Conservation (phyloP, 2,329 filamentous ascomycete genomes). For the Apiospora kogelbergensis region DNA sequence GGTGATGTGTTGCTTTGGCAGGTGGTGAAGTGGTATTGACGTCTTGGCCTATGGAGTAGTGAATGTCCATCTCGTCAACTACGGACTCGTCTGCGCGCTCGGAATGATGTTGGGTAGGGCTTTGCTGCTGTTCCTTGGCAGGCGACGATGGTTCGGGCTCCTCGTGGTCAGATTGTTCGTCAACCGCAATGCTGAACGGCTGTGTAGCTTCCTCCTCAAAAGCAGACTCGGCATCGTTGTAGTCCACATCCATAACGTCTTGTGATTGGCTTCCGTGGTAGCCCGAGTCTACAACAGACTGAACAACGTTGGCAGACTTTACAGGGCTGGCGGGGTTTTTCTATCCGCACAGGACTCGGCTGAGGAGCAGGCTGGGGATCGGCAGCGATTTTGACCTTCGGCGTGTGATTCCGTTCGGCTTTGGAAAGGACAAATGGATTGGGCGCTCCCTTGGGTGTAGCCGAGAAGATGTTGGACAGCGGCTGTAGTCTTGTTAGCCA, state of each 20-base stretch:
- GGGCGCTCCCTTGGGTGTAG: slow-evolving; percentile 52
- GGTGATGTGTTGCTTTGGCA: slow-evolving; percentile 16
- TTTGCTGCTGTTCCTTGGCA: slow-evolving; percentile 17
- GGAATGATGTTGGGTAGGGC: slow-evolving; percentile 19
- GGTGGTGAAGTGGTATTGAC: slow-evolving; percentile 18
- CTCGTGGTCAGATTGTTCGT: background rate
- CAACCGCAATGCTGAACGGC: background rate
- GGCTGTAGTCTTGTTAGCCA: slow-evolving; percentile 42
- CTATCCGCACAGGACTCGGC: slow-evolving; percentile 18
- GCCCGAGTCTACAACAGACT: slow-evolving; percentile 60
- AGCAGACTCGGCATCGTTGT: slow-evolving; percentile 13
- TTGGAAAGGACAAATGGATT: slow-evolving; percentile 53
- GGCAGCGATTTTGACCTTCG: slow-evolving; percentile 60
- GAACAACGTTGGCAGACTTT: slow-evolving; percentile 27
- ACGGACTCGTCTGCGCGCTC: slow-evolving; percentile 21
- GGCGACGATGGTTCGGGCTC: slow-evolving; percentile 8
- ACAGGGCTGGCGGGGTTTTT: slow-evolving; percentile 9
- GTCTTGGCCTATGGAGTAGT: slow-evolving; percentile 28
- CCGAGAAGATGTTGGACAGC: slow-evolving; percentile 58
- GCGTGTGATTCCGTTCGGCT: slow-evolving; percentile 50
- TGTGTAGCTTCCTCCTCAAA: slow-evolving; percentile 23
- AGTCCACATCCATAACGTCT: slow-evolving; percentile 47
- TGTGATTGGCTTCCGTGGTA: slow-evolving; percentile 69
- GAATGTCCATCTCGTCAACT: slow-evolving; percentile 23
- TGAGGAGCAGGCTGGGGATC: slow-evolving; percentile 41